Percentiles rank a stretch among this genome's conserved stretches.
Conservation (phyloP, 2,329 filamentous ascomycete genomes). For the Parafenestella ontariensis region DNA sequence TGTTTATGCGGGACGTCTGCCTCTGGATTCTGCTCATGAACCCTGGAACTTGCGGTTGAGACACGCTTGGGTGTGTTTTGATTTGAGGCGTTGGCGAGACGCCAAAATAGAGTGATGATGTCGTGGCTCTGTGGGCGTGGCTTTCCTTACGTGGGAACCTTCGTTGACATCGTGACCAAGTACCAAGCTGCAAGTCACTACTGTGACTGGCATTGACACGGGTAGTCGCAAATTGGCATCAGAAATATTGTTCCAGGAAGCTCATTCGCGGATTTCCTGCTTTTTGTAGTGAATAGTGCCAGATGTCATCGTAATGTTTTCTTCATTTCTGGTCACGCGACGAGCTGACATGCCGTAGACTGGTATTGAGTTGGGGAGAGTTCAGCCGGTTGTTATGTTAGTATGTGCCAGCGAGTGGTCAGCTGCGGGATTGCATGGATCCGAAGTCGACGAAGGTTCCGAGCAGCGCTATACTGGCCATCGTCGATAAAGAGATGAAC, state of each 20-base stretch:
- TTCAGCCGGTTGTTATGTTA: background rate
- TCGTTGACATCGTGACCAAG: background rate
- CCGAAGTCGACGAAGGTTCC: background rate
- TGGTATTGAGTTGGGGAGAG: background rate
- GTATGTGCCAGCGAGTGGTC: constrained; percentile 4
- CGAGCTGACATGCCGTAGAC: constrained; percentile 13
- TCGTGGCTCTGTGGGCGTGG: background rate
- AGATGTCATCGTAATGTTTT: constrained; percentile 5
- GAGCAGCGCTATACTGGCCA: background rate
- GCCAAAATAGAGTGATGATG: background rate
- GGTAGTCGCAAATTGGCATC: constrained; percentile 3
- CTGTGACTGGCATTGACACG: background rate
- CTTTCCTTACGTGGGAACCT: background rate
- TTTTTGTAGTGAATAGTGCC: constrained; percentile 6
- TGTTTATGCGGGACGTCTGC: background rate
- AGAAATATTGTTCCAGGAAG: background rate
- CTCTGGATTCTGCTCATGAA: background rate
- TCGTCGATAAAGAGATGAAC: constrained; percentile 1
- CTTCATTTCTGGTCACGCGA: constrained; percentile 11
- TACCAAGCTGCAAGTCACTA: background rate
- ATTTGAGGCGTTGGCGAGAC: background rate
- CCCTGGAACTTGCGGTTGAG: background rate
- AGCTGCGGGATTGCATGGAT: constrained; percentile 7
- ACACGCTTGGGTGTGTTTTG: background rate
- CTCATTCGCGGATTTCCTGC: constrained; percentile 9